A percentile compares a stretch with the other conserved stretches of the same genome.
phyloP scores from a whole-genome alignment of 805 yeast species.

The Candida stauntonica region DNA sequence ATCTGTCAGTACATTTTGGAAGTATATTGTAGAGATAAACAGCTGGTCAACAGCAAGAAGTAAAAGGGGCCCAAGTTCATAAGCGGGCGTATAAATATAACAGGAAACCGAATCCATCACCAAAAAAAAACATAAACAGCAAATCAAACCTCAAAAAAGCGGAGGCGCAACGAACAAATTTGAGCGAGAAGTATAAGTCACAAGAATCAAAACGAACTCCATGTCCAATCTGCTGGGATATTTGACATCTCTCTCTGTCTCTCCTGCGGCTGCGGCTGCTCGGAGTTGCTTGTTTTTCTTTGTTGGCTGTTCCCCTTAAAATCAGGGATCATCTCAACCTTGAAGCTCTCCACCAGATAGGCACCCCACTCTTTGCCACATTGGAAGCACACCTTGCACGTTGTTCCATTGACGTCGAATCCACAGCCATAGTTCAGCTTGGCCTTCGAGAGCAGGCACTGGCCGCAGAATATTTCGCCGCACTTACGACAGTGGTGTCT shows the following conservation, averaged over 20 bases:
- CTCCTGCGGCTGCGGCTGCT: neutral
- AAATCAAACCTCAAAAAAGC: constrained; percentile 65
- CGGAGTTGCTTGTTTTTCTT: neutral
- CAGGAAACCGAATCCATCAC: too few relatives aligned
- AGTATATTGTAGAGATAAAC: neutral
- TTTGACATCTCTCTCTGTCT: constrained; percentile 12
- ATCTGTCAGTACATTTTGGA: neutral
- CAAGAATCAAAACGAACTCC: constrained; percentile 56
- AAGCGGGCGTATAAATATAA: neutral
- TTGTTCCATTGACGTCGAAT: constrained; percentile 55
- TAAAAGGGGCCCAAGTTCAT: neutral
- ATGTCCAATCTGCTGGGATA: constrained; percentile 64
- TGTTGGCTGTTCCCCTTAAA: constrained; percentile 6
- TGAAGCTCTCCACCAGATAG: constrained; percentile 28
- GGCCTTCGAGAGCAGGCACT: constrained; percentile 48
- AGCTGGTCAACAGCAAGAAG: neutral
- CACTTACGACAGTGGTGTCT: constrained; percentile 72
- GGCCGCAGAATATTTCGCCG: constrained; percentile 63
- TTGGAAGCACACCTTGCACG: constrained; percentile 53
- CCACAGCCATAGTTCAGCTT: constrained; percentile 33
- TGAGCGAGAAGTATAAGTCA: too few relatives aligned
- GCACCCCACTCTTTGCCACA: constrained; percentile 52
- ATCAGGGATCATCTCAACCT: constrained; percentile 18
- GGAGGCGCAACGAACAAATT: too few relatives aligned
- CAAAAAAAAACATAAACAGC: neutral